phyloP scores from a whole-genome alignment of 257 asterid genomes.

The Cynanchum wilfordii region DNA sequence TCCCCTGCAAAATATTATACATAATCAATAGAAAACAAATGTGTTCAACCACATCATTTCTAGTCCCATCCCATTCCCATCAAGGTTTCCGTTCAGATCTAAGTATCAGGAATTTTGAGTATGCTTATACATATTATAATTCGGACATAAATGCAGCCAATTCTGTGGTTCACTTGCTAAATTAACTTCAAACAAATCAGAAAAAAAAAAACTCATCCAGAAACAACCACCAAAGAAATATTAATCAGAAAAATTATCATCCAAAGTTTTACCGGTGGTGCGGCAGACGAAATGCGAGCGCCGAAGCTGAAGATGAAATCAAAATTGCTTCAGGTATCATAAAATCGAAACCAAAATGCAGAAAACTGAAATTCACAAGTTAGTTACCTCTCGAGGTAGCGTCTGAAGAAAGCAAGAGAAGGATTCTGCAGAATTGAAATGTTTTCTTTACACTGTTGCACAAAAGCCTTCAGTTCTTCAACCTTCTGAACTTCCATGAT shows the following conservation, averaged over 20 bases:
- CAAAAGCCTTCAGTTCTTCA: slow-evolving; percentile 45
- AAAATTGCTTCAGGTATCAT: not conserved
- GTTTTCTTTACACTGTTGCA: slow-evolving; percentile 37
- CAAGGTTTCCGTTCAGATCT: not conserved
- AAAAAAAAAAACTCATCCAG: not conserved
- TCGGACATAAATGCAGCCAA: not conserved
- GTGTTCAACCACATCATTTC: not conserved
- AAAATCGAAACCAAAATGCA: slow-evolving; percentile 1
- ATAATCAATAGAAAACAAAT: not conserved
- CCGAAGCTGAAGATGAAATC: slow-evolving; percentile 38
- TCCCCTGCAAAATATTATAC: slow-evolving; percentile 32
- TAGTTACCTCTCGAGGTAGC: slow-evolving; percentile 53
- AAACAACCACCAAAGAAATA: not conserved
- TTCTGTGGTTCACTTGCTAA: not conserved
- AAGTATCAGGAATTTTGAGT: not conserved
- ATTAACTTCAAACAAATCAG: not conserved
- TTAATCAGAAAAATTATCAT: not conserved
- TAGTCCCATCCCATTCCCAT: too few relatives aligned
- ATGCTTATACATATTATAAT: slow-evolving; percentile 8
- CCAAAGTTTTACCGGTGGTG: slow-evolving; percentile 39
- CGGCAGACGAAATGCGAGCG: slow-evolving; percentile 44
- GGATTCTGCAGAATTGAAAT: slow-evolving; percentile 45
- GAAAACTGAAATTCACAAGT: not conserved
- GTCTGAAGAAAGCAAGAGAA: slow-evolving; percentile 52
- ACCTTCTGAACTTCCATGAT: slow-evolving; percentile 41